Base-by-base conservation (phyloP, 1,284 basidiomycete species). In the Coniophora puteana region DNA sequence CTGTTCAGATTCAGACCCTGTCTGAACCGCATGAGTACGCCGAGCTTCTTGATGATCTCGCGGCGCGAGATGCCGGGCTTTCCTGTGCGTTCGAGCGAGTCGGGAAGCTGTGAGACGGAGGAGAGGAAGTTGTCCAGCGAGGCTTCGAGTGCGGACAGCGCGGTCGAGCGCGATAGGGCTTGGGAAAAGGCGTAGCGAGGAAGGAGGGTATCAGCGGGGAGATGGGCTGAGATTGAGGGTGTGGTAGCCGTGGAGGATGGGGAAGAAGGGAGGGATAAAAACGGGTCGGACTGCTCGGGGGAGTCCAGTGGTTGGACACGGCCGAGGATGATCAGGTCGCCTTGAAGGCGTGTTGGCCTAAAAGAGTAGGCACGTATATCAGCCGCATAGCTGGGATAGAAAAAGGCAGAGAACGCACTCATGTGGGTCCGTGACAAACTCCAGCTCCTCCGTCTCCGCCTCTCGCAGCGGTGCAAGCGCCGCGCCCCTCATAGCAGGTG, bases 121-220 rank as follows among this genome's bases (percentile, higher is more conserved):
- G 80, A 80, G 8, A 95, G 73, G 57, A 93, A 92, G 18, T 75
- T 67, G 43, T 93, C 90, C 14, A 95, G 67, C 2, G 86, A 82
- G 8, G 80, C 77, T 63, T 95, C 92, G 17, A 95, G 68, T 0
- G 81, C 87, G 1, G 90, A 87, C 1, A 95, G 72, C 0, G 89
- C 78, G 0, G 90, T 92, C 1, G 89, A 93, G 11, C 91, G 78
- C 1, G 91, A 87, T 10, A 95, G 75, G 0, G 91, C 90, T 54
- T 94, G 88, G 0, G 90, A 93, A 61, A 86, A 89, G 3, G 92
- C 84, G 58, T 94, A 95, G 23, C 92, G 83, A 1, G 84, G 88
- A 1, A 93, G 70, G 2, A 93, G 68, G 0, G 87, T 86, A 31
- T 81, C 74, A 1, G 58, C 59, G 12, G 57, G 57, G 23, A 62